Conservation (phyloP, 176 grass and related monocot genomes). For the Poa annua region DNA sequence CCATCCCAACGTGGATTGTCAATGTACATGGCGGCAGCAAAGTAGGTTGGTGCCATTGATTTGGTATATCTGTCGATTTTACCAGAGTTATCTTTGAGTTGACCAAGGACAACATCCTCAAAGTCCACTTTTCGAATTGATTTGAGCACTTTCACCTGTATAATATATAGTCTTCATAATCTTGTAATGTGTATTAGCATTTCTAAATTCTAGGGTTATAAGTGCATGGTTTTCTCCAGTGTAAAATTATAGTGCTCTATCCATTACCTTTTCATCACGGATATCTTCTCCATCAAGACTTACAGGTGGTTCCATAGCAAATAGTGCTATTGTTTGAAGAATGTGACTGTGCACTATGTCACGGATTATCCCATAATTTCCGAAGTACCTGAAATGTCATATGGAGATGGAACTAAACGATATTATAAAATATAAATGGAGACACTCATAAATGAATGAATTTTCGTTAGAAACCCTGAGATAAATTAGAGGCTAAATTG, state of each 20-base stretch:
- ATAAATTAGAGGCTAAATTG: constrained; percentile 20
- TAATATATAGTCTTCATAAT: constrained; percentile 17
- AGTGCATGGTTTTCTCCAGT: neutral
- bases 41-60: constrained; percentile 86
- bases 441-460: neutral
- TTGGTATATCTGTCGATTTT: constrained; percentile 68
- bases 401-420: constrained; percentile 8
- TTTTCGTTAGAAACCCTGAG: constrained; percentile 24
- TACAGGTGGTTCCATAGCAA: constrained; percentile 93
- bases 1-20: constrained; percentile 98
- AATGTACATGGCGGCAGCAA: constrained; percentile 88
- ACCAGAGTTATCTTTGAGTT: constrained; percentile 70
- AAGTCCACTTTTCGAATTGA: constrained; percentile 83
- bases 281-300: constrained; percentile 96
- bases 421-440: constrained; percentile 5
- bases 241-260: neutral
- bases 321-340: constrained; percentile 89
- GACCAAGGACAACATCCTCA: constrained; percentile 87
- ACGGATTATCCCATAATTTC: constrained; percentile 84
- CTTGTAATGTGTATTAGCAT: neutral
- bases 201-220: constrained; percentile 18
- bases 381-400: constrained; percentile 69
- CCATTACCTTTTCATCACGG: constrained; percentile 86
- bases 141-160: constrained; percentile 89
- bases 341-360: constrained; percentile 95